These are phyloP conservation scores for Epichloe gansuensis DNA, from an alignment of 2,329 filamentous ascomycete genomes.

Conservation along the genomic window DNA sequence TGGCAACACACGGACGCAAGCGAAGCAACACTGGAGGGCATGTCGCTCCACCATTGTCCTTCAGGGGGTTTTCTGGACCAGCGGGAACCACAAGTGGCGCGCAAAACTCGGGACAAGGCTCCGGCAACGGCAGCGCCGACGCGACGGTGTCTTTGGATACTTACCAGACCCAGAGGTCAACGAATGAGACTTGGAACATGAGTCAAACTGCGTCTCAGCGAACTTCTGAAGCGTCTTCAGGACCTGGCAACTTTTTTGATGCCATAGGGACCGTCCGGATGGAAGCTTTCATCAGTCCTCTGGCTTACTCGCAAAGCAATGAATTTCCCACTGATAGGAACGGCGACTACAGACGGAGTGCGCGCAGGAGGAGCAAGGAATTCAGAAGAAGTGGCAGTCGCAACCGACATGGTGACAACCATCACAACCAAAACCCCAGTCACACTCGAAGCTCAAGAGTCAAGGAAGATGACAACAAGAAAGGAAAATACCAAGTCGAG, in stretches of 20 bases:
- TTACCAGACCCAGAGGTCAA: slow-evolving; percentile 41
- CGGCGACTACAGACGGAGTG: slow-evolving; percentile 30
- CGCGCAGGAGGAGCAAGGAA: slow-evolving; percentile 43
- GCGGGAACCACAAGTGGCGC: slow-evolving; percentile 24
- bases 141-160: slow-evolving; percentile 49
- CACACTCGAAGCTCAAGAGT: slow-evolving; percentile 7
- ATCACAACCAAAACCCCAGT: slow-evolving; percentile 30
- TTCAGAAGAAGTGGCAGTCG: slow-evolving; percentile 38
- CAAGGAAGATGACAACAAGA: slow-evolving; percentile 35
- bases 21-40: slow-evolving; percentile 79
- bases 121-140: slow-evolving; percentile 41
- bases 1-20: slow-evolving; percentile 58
- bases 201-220: slow-evolving; percentile 33
- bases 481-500: slow-evolving; percentile 31
- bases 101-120: slow-evolving; percentile 42
- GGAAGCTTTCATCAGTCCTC: slow-evolving; percentile 81
- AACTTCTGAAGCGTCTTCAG: slow-evolving; percentile 43
- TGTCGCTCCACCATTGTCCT: slow-evolving; percentile 54
- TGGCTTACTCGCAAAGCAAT: slow-evolving; percentile 35
- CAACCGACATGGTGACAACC: slow-evolving; percentile 40
- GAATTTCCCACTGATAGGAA: slow-evolving; percentile 37
- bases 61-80: slow-evolving; percentile 63
- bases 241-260: slow-evolving; percentile 60
- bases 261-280: slow-evolving; percentile 85
- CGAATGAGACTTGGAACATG: slow-evolving; percentile 30